phyloP scores from a whole-genome alignment of 768 basidiomycete species.

The Macrolepiota albuminosa region DNA sequence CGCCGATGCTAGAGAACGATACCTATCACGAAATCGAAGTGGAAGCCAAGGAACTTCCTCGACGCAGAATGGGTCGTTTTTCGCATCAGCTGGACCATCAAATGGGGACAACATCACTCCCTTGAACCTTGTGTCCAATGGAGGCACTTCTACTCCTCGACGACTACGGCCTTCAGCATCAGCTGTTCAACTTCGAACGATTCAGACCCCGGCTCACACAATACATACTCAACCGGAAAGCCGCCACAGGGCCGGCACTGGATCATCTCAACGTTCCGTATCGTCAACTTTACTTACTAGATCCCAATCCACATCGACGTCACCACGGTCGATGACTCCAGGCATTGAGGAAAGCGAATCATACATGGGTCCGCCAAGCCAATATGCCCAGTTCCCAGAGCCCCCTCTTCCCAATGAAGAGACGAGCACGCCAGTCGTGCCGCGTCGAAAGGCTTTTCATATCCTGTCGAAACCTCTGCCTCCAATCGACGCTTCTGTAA shows the following conservation, averaged over 20 bases:
- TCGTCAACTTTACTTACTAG: slow-evolving; percentile 40
- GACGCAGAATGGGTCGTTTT: slow-evolving; percentile 52
- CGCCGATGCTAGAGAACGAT: slow-evolving; percentile 86
- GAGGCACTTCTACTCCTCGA: slow-evolving; percentile 56
- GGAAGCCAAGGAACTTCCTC: slow-evolving; percentile 73
- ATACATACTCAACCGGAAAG: slow-evolving; percentile 37
- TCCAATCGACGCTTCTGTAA: slow-evolving; percentile 30
- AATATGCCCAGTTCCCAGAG: slow-evolving; percentile 69
- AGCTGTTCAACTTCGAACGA: slow-evolving; percentile 67
- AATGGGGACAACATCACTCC: slow-evolving; percentile 52
- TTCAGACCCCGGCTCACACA: slow-evolving; percentile 24
- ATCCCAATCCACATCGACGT: slow-evolving; percentile 56
- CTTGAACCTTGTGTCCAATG: slow-evolving; percentile 39
- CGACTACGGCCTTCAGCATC: slow-evolving; percentile 70
- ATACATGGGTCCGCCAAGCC: slow-evolving; percentile 62
- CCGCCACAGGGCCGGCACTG: slow-evolving; percentile 65
- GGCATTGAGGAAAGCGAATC: slow-evolving; percentile 42
- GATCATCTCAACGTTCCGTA: slow-evolving; percentile 45
- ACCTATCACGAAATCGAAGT: slow-evolving; percentile 76
- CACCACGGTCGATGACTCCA: slow-evolving; percentile 33
- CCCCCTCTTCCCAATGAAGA: slow-evolving; percentile 49
- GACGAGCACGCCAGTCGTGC: slow-evolving; percentile 47
- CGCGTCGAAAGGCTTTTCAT: slow-evolving; percentile 66
- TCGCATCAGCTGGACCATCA: slow-evolving; percentile 47
- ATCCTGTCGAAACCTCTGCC: slow-evolving; percentile 55